Percentiles rank a stretch among this genome's conserved stretches.
These are phyloP conservation scores for Lipomyces chichibuensis DNA, from an alignment of 805 yeast species.

Conservation along the genomic window DNA sequence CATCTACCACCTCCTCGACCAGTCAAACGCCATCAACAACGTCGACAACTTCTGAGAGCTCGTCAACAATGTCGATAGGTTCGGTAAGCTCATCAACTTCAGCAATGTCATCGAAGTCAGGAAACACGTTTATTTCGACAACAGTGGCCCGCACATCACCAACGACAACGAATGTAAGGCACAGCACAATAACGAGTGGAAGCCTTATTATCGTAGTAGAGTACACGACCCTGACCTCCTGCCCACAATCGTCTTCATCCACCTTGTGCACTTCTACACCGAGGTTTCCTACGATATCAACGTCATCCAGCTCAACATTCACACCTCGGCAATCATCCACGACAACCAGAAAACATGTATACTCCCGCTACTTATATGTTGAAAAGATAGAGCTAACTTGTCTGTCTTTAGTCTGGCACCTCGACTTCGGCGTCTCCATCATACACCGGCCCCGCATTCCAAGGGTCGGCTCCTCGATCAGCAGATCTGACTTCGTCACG, in stretches of 20 bases:
- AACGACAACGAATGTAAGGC: background rate
- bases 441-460: background rate
- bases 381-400: background rate
- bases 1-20: background rate
- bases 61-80: background rate
- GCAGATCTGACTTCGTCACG: background rate
- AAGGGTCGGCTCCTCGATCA: background rate
- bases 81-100: too few species aligned
- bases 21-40: background rate
- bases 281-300: background rate
- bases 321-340: background rate
- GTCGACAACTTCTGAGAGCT: background rate
- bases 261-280: background rate
- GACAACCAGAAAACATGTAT: background rate
- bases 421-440: background rate
- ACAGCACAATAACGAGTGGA: conserved; percentile 1
- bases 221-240: background rate
- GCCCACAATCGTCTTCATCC: background rate
- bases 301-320: background rate
- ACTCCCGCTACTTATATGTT: background rate
- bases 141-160: background rate
- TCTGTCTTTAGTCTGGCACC: background rate
- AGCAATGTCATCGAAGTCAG: too few species aligned
- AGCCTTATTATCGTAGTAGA: background rate
- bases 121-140: background rate